A percentile compares a stretch with the other conserved stretches of the same genome.
phyloP scores from a whole-genome alignment of 2,329 filamentous ascomycete species.

The Trichophyton verrucosum region DNA sequence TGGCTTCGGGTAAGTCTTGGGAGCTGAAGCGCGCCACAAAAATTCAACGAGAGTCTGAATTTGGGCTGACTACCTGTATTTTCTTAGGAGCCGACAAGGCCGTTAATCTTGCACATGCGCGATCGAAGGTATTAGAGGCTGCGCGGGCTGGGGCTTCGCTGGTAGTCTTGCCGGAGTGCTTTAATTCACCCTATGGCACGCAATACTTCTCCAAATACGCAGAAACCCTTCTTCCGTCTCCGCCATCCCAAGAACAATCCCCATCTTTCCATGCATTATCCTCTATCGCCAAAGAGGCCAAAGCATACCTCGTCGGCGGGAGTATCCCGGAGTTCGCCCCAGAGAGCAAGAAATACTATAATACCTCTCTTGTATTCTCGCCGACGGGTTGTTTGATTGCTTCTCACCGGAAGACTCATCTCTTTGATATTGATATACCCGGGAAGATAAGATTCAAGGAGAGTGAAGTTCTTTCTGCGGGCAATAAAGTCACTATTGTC shows the following conservation, averaged over 20 bases:
- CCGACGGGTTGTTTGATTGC: slow-evolving; percentile 69
- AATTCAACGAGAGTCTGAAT: neutral
- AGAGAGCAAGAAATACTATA: slow-evolving; percentile 63
- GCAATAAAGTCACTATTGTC: slow-evolving; percentile 72
- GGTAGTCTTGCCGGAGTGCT: slow-evolving; percentile 92
- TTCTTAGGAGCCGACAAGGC: slow-evolving; percentile 60
- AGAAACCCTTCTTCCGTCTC: slow-evolving; percentile 69
- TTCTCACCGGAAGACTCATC: slow-evolving; percentile 82
- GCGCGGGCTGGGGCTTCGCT: slow-evolving; percentile 64
- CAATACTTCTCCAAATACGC: slow-evolving; percentile 86
- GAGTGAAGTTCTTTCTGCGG: slow-evolving; percentile 74
- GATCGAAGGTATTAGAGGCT: slow-evolving; percentile 70
- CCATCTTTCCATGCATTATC: slow-evolving; percentile 80
- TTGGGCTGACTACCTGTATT: neutral
- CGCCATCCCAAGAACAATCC: slow-evolving; percentile 55
- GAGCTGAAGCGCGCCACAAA: neutral
- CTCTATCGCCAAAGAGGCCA: slow-evolving; percentile 63
- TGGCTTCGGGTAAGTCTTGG: slow-evolving; percentile 50
- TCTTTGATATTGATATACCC: slow-evolving; percentile 97
- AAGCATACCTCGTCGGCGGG: slow-evolving; percentile 74
- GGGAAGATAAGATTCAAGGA: slow-evolving; percentile 87
- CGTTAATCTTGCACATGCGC: slow-evolving; percentile 69
- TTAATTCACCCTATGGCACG: slow-evolving; percentile 94
- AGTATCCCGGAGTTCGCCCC: slow-evolving; percentile 76
- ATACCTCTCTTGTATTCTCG: slow-evolving; percentile 75